Evolutionary conservation across 169 alveolate genomes (phyloP), one percentile per base, ranked within the genome.

Genomic region (Plasmodium cynomolgi): DNA sequence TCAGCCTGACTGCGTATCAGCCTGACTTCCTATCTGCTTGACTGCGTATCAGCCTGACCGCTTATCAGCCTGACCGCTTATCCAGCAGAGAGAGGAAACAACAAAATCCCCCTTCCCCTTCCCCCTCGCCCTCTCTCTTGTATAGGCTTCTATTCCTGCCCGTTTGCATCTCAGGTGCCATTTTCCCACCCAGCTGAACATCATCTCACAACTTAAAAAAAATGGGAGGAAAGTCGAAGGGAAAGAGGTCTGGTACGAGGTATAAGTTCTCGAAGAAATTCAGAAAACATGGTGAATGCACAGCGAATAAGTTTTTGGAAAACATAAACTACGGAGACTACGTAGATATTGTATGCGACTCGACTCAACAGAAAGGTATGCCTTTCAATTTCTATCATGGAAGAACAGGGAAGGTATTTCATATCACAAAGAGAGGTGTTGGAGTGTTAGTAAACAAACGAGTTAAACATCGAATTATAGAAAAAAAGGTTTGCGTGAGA

Each of bases 351-450:
- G 97, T 98, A 31, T 98, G 98, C 92, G 99, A 99, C 95, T 99
- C 99, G 41, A 96, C 99, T 68, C 97, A 98, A 88, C 99, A 99
- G 97, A 98, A 98, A 97, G 99, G 99, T 39, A 98, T 99, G 99
- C 99, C 99, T 44, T 98, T 98, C 97, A 98, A 98, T 62, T 98
- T 96, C 96, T 99, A 99, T 97, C 99, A 99, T 96, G 99, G 99
- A 68, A 97, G 99, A 94, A 99, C 99, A 33, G 99, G 99, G 44
- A 97, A 97, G 84, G 99, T 99, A 74, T 99, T 98, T 98, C 98
- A 99, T 95, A 99, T 99, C 72, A 97, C 99, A 81, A 99, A 98
- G 81, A 97, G 98, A 91, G 99, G 99, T 37, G 96, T 99, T 41
- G 99, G 99, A 31, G 99, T 99, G 56, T 98, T 98, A 96, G 98